Evolutionary conservation across 2,329 filamentous ascomycete genomes (phyloP).

Genomic region (Graphilbum sp.): DNA sequence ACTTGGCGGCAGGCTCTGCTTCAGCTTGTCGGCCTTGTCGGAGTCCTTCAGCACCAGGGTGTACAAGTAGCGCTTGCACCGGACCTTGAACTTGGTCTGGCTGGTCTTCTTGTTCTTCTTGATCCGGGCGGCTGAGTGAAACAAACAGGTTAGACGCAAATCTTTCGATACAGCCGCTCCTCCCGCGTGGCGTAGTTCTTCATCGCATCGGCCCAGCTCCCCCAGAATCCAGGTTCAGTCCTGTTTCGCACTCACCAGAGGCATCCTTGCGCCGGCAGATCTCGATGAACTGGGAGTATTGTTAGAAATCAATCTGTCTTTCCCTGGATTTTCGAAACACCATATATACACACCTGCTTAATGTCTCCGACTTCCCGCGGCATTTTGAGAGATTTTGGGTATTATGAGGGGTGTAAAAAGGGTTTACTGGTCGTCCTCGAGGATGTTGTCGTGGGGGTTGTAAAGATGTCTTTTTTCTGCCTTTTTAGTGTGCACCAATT

Average conservation of each 20-base stretch:
- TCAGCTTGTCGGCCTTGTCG: slow-evolving; percentile 99
- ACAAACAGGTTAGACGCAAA: too few relatives aligned
- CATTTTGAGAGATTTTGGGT: slow-evolving; percentile 49
- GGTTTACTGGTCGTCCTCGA: slow-evolving; percentile 2
- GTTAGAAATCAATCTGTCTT: too few relatives aligned
- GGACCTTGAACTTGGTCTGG: slow-evolving; percentile 99
- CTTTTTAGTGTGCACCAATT: slow-evolving; percentile 1
- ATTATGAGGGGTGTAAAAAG: slow-evolving; percentile 12
- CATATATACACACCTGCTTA: slow-evolving; percentile 69
- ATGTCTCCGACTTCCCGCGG: slow-evolving; percentile 96
- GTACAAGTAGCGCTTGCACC: slow-evolving; percentile 92
- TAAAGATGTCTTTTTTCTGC: neutral
- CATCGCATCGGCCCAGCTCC: too few relatives aligned
- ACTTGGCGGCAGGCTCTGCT: slow-evolving; percentile 97
- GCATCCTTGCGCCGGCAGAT: slow-evolving; percentile 99
- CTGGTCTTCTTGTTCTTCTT: slow-evolving; percentile 87
- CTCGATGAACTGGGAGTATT: slow-evolving; percentile 76
- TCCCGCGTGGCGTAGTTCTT: too few relatives aligned
- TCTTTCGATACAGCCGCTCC: too few relatives aligned
- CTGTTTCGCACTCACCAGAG: slow-evolving; percentile 85
- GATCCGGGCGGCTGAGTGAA: slow-evolving; percentile 66
- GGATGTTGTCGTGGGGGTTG: slow-evolving; percentile 2
- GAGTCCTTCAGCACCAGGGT: slow-evolving; percentile 96
- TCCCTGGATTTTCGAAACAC: too few relatives aligned
- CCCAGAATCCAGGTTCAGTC: too few relatives aligned